A percentile compares a stretch with the other conserved stretches of the same genome.
Evolutionary conservation across 345 rosid genomes (phyloP).

Genomic region (Toxicodendron radicans): DNA sequence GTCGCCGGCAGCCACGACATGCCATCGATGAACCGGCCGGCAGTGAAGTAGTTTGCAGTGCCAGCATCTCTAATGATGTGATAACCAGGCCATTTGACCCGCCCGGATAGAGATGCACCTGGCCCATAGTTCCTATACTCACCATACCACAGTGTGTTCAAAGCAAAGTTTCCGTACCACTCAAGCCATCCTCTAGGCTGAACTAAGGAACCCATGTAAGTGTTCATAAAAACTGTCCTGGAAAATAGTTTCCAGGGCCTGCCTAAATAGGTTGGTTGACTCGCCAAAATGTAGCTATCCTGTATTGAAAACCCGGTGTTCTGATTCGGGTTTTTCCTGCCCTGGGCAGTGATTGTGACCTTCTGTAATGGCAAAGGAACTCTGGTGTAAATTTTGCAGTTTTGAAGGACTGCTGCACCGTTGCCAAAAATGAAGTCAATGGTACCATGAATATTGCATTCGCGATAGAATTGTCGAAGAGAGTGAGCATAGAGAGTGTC

Average conservation of each 20-base stretch:
- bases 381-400: conserved; percentile 63
- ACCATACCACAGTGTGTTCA: conserved; percentile 76
- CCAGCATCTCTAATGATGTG: conserved; percentile 52
- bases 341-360: conserved; percentile 82
- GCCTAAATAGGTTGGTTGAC: conserved; percentile 74
- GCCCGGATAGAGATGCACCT: conserved; percentile 44
- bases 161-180: conserved; percentile 71
- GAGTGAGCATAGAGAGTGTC: conserved; percentile 89
- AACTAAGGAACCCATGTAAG: conserved; percentile 59
- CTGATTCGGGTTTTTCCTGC: conserved; percentile 62
- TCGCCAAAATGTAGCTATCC: conserved; percentile 57
- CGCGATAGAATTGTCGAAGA: conserved; percentile 80
- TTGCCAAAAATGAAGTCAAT: conserved; percentile 94
- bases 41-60: conserved; percentile 60
- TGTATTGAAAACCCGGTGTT: conserved; percentile 80
- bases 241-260: conserved; percentile 90
- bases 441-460: conserved; percentile 76
- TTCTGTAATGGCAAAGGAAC: conserved; percentile 71
- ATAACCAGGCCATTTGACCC: conserved; percentile 82
- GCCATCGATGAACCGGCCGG: conserved; percentile 63
- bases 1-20: conserved; percentile 68
- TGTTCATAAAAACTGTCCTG: conserved; percentile 79
- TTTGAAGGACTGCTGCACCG: conserved; percentile 75
- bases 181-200: conserved; percentile 88
- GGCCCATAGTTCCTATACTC: conserved; percentile 74